A percentile compares a stretch with the other conserved stretches of the same genome.
These are phyloP conservation scores for Ichthyophthirius multifiliis DNA, from an alignment of 169 alveolate genomes.

Conservation along the genomic window DNA sequence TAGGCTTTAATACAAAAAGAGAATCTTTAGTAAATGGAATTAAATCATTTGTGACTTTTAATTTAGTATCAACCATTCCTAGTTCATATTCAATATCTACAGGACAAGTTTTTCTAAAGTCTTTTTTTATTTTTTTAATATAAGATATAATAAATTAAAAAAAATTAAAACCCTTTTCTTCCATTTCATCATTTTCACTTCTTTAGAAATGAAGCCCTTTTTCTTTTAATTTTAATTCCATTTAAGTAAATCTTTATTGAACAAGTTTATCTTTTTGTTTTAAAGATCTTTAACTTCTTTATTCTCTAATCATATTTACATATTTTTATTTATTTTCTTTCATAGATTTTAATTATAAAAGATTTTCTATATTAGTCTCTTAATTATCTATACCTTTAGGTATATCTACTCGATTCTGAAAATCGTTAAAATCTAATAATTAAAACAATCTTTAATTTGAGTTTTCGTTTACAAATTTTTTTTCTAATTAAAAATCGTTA, in stretches of 20 bases:
- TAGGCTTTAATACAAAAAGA: conserved; percentile 82
- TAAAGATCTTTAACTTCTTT: not conserved
- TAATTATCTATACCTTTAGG: conserved; percentile 2
- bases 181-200: not conserved
- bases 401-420: not conserved
- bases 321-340: conserved; percentile 12
- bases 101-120: conserved; percentile 14
- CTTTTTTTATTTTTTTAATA: not conserved
- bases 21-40: conserved; percentile 62
- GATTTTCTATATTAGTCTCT: not conserved
- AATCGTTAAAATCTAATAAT: not conserved
- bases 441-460: not conserved
- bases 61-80: conserved; percentile 10
- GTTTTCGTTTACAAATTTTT: conserved; percentile 18
- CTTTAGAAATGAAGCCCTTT: not conserved
- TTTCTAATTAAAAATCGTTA: conserved; percentile 35
- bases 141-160: not conserved
- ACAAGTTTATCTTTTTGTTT: conserved; percentile 7
- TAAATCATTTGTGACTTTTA: conserved; percentile 10
- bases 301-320: not conserved
- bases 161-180: not conserved
- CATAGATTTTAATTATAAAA: not conserved
- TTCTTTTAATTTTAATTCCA: conserved; percentile 16
- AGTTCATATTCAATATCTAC: conserved; percentile 35
- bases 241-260: not conserved